Base-by-base conservation (phyloP, 2,329 filamentous ascomycete species). In the Ceratocystis harringtonii region DNA sequence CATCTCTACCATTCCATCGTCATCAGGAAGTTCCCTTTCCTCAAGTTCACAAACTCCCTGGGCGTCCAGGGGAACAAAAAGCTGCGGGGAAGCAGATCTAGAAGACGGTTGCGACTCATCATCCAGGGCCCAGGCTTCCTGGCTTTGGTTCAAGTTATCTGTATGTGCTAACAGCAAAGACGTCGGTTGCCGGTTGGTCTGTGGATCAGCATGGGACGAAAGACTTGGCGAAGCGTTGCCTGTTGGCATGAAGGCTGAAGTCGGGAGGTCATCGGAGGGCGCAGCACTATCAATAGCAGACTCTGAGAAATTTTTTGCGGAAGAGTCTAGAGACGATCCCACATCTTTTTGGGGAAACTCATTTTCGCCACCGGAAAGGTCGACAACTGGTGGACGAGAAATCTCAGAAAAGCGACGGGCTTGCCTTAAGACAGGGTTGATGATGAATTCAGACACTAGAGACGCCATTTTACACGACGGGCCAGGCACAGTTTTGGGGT, bases 1-100 rank as follows among this genome's bases (percentile, higher is more conserved):
- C 70, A 92, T 74, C 65, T 76, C 74, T 19, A 81, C 78, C 86
- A 90, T 92, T 57, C 89, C 89, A 77, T 94, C 89, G 71, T 92
- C 87, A 72, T 87, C 89, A 0, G 89, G 88, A 68, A 58, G 61
- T 65, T 61, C 61, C n/a, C 43, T 52, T 43, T 63, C 50, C 44
- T 44, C 65, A 5, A 62, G 17, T 4, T 52, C 43, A 7, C 22
- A 48, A 17, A 60, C 41, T 22, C 43, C 57, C 43, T 48, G 32
- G 7, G 25, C 25, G 17, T 64, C 63, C 28, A 36, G 12, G 17
- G 43, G 5, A 15, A 15, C 36, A 41, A 41, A 41, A 10, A 41
- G 10, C 32, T 60, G 55, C 3, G 32, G 32, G 17, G 64, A 61
- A 30, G 64, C 12, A 6, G 64, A 19, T 30, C 64, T 62, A 25